Conservation (phyloP, 2,329 filamentous ascomycete species). For the Aureobasidium sp. region DNA sequence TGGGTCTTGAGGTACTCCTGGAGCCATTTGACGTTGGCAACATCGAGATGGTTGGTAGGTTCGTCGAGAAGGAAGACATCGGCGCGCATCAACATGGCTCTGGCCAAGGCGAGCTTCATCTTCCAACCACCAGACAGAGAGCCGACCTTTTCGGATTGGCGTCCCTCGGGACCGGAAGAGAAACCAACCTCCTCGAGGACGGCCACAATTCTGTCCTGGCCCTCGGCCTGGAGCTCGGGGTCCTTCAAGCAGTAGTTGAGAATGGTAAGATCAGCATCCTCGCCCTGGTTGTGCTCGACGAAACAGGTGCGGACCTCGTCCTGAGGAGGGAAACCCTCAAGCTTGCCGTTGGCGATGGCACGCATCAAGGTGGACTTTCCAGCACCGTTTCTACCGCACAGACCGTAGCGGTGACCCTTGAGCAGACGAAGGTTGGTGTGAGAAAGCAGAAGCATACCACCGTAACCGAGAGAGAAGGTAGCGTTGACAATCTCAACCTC, state of each 20-base stretch:
- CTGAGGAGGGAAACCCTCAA: constrained; percentile 91
- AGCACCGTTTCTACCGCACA: constrained; percentile 92
- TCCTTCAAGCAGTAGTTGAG: constrained; percentile 88
- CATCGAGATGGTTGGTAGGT: constrained; percentile 97
- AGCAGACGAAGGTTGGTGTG: constrained; percentile 91
- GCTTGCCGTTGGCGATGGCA: constrained; percentile 87
- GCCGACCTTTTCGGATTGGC: constrained; percentile 82
- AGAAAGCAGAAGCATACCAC: constrained; percentile 91
- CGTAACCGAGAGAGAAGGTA: constrained; percentile 93
- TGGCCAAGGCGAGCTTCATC: constrained; percentile 96
- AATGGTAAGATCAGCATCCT: constrained; percentile 93
- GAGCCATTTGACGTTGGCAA: constrained; percentile 91
- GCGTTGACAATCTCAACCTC: constrained; percentile 97
- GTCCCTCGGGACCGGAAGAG: constrained; percentile 76
- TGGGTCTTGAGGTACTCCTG: constrained; percentile 93
- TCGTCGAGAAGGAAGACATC: constrained; percentile 95
- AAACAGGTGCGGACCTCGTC: constrained; percentile 93
- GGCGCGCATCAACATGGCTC: constrained; percentile 94
- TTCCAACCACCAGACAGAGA: constrained; percentile 98
- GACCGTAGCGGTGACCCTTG: constrained; percentile 94
- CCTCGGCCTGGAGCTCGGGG: constrained; percentile 71
- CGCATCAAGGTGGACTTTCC: constrained; percentile 99
- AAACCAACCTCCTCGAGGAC: constrained; percentile 92
- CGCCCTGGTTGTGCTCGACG: constrained; percentile 97
- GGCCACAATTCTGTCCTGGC: constrained; percentile 67